Base-by-base conservation (phyloP, 1,139 yeast species). In the Blastobotrys malaysiensis region DNA sequence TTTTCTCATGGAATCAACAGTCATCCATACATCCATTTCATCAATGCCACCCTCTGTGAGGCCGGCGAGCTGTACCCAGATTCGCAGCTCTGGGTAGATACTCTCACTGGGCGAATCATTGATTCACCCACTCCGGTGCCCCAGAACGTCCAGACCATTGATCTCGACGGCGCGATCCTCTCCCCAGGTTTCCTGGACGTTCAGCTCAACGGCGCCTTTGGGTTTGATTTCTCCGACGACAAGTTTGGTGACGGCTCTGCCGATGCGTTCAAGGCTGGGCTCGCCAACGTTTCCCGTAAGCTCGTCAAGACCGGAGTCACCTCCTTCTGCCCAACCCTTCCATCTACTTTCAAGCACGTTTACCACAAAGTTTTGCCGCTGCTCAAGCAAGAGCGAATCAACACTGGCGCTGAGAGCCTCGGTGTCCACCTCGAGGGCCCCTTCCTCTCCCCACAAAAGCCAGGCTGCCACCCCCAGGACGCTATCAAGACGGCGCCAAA, bases 381-480 rank as follows among this genome's bases (percentile, higher is more conserved):
- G 39, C 73, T 80, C 61, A 70, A 71, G 16, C 72, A 72, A 43
- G 68, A 73, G 26, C 67, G 81, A 48, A 62, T 70, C 5, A 54
- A 62, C 39, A 61, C 66, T 47, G 77, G 74, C 61, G 73, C 80
- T 14, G 86, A 82, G 63, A 76, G 80, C 5, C 69, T 82, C 52
- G 87, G 87, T 3, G 83, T 83, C n/a, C 87, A 82, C 62, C 68
- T 80, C 50, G 87, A 82, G 62, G 87, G 87, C 7, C 87, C 87
- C 3, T 81, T 82, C 63, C 77, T 82, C 57, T 79, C 77, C 57
- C 69, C 74, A 49, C 64, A 73, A 55, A 82, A 82, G 68, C 82
- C 81, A 59, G 87, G 87, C 1, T 82, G 86, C 63, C 87, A 82
- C 63, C 84, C 84, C 2, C 74, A 73, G 21, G 82, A 79, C 57